Evolutionary conservation across 192 early-diverging fungal species (phyloP), one percentile per base, ranked within the genome.

Genomic region (Coemansia sp.): DNA sequence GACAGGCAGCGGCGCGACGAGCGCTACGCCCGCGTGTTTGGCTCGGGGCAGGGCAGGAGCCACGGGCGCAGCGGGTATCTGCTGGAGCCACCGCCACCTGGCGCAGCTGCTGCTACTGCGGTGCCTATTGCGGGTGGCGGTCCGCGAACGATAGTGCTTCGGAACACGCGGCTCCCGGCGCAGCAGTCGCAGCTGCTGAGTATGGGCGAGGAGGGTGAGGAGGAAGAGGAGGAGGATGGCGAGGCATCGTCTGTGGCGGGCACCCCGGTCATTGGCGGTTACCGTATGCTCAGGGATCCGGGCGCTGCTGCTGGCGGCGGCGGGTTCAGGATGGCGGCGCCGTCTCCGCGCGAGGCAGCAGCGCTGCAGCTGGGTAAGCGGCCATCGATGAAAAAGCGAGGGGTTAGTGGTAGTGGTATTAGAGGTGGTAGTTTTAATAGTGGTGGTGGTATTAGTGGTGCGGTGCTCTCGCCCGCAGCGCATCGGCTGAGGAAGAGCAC

Each of bases 381-480:
- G 14, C 42, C 27, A 35, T 51, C 39, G n/a, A n/a, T n/a, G n/a
- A n/a, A n/a, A n/a, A n/a, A n/a, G n/a, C n/a, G n/a, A n/a, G n/a
- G n/a, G n/a, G n/a, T n/a, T n/a, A n/a, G n/a, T n/a, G n/a, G n/a
- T n/a, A n/a, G n/a, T n/a, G n/a, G n/a, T n/a, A n/a, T n/a, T n/a
- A 19, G 27, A 14, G 47, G 14, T 11, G 9, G 17, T 20, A 19
- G 36, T n/a, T n/a, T n/a, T n/a, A n/a, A n/a, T 3, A 51, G 20
- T 6, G 41, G 4, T 2, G 42, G n/a, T n/a, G n/a, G n/a, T n/a
- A n/a, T n/a, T n/a, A n/a, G n/a, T n/a, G n/a, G n/a, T n/a, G n/a
- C n/a, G n/a, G n/a, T 64, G 59, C 35, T 82, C 24, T 82, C 79
- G 1, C 79, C 79, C 36, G 79, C 79, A 5, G 79, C 70, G 11